phyloP scores from a whole-genome alignment of 257 asterid genomes.

The Nicotiana otophora region DNA sequence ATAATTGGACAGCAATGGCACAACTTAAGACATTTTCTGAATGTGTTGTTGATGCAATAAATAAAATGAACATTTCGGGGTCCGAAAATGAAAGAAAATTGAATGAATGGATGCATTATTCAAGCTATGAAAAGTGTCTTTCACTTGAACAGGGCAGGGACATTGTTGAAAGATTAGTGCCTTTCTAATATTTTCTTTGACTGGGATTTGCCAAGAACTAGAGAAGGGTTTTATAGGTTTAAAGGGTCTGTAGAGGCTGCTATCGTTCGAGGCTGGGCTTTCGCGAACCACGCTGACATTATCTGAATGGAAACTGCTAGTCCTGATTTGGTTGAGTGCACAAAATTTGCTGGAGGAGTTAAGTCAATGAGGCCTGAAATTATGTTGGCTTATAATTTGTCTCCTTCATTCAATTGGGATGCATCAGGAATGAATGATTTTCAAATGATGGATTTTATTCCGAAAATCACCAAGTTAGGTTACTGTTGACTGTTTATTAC shows the following conservation, averaged over 20 bases:
- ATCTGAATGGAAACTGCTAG: slow-evolving; percentile 96
- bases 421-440: slow-evolving; percentile 82
- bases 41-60: slow-evolving; percentile 62
- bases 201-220: slow-evolving; percentile 85
- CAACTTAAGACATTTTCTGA: slow-evolving; percentile 64
- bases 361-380: slow-evolving; percentile 56
- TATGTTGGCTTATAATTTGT: slow-evolving; percentile 87
- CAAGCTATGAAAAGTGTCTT: slow-evolving; percentile 57
- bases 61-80: slow-evolving; percentile 43
- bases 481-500: slow-evolving; percentile 94
- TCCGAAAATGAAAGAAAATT: slow-evolving; percentile 63
- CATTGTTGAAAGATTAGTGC: slow-evolving; percentile 54
- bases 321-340: slow-evolving; percentile 80
- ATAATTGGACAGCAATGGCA: slow-evolving; percentile 68
- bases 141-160: slow-evolving; percentile 63
- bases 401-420: slow-evolving; percentile 94
- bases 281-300: slow-evolving; percentile 61
- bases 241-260: slow-evolving; percentile 83
- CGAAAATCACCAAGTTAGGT: slow-evolving; percentile 65
- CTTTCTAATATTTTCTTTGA: slow-evolving; percentile 59
- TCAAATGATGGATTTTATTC: slow-evolving; percentile 82
- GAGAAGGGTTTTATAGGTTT: slow-evolving; percentile 84
- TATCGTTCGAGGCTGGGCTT: slow-evolving; percentile 85
- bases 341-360: slow-evolving; percentile 71
- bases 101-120: slow-evolving; percentile 66